Evolutionary conservation across 805 yeast genomes (phyloP), one percentile per base, ranked within the genome.

Genomic region (Osmozyma mogii): DNA sequence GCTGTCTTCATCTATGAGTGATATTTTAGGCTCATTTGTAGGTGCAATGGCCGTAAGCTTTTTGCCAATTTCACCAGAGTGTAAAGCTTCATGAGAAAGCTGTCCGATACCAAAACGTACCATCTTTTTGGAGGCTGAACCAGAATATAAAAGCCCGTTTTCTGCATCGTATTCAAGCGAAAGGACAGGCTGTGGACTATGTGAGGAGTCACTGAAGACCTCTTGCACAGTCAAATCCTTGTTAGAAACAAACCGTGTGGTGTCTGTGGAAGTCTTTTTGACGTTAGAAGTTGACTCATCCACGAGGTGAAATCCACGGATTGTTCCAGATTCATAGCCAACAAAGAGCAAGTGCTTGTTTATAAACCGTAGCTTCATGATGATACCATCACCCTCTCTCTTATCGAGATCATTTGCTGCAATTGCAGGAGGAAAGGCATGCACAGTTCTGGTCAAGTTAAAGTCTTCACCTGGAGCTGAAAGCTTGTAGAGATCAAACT

Each of bases 271-370:
- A 9, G 15, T 24, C 9, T 32, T 36, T 14, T 22, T 23, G 5
- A 22, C 27, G 9, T 31, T n/a, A n/a, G n/a, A n/a, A n/a, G n/a
- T n/a, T n/a, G n/a, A n/a, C n/a, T n/a, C 19, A 6, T 33, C 38
- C 17, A 45, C 51, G 4, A 60, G 33, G 5, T 37, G 22, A 17
- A 54, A 43, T 1, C 58, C 63, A 14, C 52, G 22, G 6, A 63
- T 30, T 41, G 72, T 76, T 0, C 95, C 94, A 11, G 82, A 76
- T 48, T 84, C 95, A 45, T 70, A 84, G 1, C 94, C 95, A 5
- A 78, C 58, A 11, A 52, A 51, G 11, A 74, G 44, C 1, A 51
- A 32, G 6, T 32, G 18, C 2, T 45, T 40, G 8, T 42, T 43
- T 1, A 67, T 42, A 52, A 72, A 67, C 1, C 45, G 36, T 3